phyloP scores from a whole-genome alignment of 1,139 yeast species.

The Taphrina populina region DNA sequence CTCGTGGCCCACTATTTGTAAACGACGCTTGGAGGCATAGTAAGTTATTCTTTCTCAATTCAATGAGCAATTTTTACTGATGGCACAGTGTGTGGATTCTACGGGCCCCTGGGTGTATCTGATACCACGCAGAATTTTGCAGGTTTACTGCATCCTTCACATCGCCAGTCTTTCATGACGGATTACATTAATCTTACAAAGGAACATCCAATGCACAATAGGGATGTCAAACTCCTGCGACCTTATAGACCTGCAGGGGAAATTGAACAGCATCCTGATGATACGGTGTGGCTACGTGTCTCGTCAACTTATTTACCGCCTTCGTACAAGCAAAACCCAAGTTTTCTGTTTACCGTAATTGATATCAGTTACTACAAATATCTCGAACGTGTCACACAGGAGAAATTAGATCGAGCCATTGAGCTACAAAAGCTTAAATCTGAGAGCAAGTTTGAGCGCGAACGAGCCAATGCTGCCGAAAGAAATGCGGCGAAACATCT shows the following conservation, averaged over 20 bases:
- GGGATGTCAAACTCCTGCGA: neutral
- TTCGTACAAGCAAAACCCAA: neutral
- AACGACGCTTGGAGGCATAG: conserved; percentile 19
- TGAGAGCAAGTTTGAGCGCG: conserved; percentile 39
- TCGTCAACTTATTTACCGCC: conserved; percentile 4
- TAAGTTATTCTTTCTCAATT: neutral
- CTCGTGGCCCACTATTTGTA: conserved; percentile 4
- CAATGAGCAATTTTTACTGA: neutral
- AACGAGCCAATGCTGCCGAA: conserved; percentile 33
- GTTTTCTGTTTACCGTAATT: neutral
- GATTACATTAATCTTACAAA: neutral
- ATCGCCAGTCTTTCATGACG: neutral
- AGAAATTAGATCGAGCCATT: neutral
- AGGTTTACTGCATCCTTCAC: neutral
- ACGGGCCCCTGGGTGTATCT: neutral
- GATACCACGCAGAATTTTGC: neutral
- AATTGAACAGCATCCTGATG: conserved; percentile 2
- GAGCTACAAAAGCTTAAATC: conserved; percentile 38
- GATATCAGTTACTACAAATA: conserved; percentile 5
- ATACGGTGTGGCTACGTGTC: conserved; percentile 7
- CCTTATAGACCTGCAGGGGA: conserved; percentile 1
- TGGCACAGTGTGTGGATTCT: conserved; percentile 3
- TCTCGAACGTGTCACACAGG: conserved; percentile 2
- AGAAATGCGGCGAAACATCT: conserved; percentile 35
- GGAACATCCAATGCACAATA: conserved; percentile 1